A percentile compares a stretch with the other conserved stretches of the same genome.
Conservation (phyloP, 768 basidiomycete species). For the Psilocybe subaeruginosa region DNA sequence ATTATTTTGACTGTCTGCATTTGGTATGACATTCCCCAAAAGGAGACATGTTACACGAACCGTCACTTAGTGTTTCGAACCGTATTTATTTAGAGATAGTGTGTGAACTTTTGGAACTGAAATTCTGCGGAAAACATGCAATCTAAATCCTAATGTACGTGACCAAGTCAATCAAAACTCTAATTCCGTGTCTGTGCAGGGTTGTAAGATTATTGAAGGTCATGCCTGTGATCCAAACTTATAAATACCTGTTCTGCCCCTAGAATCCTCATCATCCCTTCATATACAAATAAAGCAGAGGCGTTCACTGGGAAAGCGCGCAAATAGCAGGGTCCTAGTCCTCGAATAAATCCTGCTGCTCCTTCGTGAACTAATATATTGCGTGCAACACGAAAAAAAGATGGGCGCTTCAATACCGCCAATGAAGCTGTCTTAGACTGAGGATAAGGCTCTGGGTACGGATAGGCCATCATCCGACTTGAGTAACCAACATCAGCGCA, state of each 20-base stretch:
- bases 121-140: conserved; percentile 4
- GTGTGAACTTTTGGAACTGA: background rate
- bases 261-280: conserved; percentile 66
- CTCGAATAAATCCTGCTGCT: conserved; percentile 61
- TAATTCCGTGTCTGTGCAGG: conserved; percentile 46
- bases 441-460: conserved; percentile 48
- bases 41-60: conserved; percentile 24
- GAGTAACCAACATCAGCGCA: conserved; percentile 6
- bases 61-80: conserved; percentile 2
- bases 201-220: conserved; percentile 9
- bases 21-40: conserved; percentile 36
- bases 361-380: conserved; percentile 59
- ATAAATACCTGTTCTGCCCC: conserved; percentile 65
- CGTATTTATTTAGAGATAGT: background rate
- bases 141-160: conserved; percentile 10
- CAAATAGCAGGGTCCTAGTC: conserved; percentile 66
- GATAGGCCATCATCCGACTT: conserved; percentile 70
- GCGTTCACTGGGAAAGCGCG: conserved; percentile 83
- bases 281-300: conserved; percentile 78
- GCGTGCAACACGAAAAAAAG: conserved; percentile 51
- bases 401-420: conserved; percentile 36
- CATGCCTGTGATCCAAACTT: conserved; percentile 8
- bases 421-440: conserved; percentile 26
- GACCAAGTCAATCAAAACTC: conserved; percentile 27
- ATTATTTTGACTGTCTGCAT: conserved; percentile 23